A percentile compares a stretch with the other conserved stretches of the same genome.
phyloP scores from a whole-genome alignment of 2,329 filamentous ascomycete species.

The Ophiostoma ulmi region DNA sequence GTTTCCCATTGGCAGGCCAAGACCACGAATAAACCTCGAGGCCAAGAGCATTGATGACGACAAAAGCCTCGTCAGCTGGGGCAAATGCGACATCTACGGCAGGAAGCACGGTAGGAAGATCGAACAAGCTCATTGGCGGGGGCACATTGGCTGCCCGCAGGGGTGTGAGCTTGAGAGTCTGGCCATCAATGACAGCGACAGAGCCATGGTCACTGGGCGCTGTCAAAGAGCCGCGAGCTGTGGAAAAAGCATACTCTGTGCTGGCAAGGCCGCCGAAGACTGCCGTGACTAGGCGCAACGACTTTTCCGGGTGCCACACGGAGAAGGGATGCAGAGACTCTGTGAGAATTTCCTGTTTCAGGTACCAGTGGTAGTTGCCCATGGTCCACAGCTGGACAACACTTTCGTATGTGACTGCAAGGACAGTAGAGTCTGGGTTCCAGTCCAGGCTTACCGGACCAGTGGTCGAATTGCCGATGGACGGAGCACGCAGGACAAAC shows the following conservation, averaged over 20 bases:
- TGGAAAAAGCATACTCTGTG: slow-evolving; percentile 63
- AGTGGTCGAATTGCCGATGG: slow-evolving; percentile 32
- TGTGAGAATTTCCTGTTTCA: slow-evolving; percentile 78
- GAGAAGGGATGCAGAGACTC: slow-evolving; percentile 34
- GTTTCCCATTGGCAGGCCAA: slow-evolving; percentile 59
- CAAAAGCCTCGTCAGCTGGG: slow-evolving; percentile 58
- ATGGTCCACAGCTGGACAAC: slow-evolving; percentile 92
- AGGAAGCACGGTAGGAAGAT: slow-evolving; percentile 58
- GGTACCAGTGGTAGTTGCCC: slow-evolving; percentile 96
- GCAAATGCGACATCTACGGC: slow-evolving; percentile 72
- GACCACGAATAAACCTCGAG: slow-evolving; percentile 67
- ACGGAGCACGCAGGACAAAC: slow-evolving; percentile 63
- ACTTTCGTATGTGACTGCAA: slow-evolving; percentile 72
- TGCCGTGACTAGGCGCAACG: slow-evolving; percentile 60
- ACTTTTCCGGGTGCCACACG: slow-evolving; percentile 83
- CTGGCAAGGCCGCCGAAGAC: slow-evolving; percentile 48
- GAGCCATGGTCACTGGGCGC: slow-evolving; percentile 72
- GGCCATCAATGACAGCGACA: slow-evolving; percentile 80
- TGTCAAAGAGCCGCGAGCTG: slow-evolving; percentile 62
- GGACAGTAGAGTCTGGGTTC: slow-evolving; percentile 87
- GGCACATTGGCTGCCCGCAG: slow-evolving; percentile 79
- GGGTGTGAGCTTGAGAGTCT: slow-evolving; percentile 74
- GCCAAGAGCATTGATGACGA: slow-evolving; percentile 62
- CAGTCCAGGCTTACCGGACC: slow-evolving; percentile 63
- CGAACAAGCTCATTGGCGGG: slow-evolving; percentile 84